Evolutionary conservation across 2,329 filamentous ascomycete species (phyloP), one percentile per base, ranked within the genome.

Genomic region (Epichloe sylvatica): DNA sequence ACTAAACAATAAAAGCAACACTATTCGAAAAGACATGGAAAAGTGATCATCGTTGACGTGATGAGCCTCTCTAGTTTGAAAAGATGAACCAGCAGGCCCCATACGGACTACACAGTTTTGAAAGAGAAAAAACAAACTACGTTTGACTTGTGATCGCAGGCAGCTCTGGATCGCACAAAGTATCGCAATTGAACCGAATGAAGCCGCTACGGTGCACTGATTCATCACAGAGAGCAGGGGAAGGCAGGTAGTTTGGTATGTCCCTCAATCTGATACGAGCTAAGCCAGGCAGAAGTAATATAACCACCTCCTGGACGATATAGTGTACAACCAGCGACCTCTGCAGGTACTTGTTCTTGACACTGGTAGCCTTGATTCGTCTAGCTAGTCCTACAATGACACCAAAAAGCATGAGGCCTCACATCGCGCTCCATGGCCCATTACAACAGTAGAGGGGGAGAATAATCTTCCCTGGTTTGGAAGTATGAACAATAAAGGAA

Each of bases 401-500:
- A 49, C 21, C 50, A 52, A 50, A 53, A 54, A 52, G 46, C 51
- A 51, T 49, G 50, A 46, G 44, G 37, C 39, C 47, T 30, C 35
- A n/a, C 36, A 49, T 43, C 43, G 43, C 52, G 51, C 54, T 51
- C 39, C 34, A 45, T 44, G 37, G 48, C 50, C 40, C 54, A 51
- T 53, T 53, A 55, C 47, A 52, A 51, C 45, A 54, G 49, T 35
- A 51, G 37, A 39, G 41, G 47, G 49, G 48, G 44, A 21, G 49
- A 11, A 23, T 21, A 40, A 35, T 33, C 21, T 45, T 49, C 47
- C 46, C 39, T 51, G 45, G 30, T 23, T 42, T 45, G 47, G 49
- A 49, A 54, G 52, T 55, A 57, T 53, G 50, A 54, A 59, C 49
- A 54, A 34, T 36, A 52, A 55, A 52, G 51, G 48, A 47, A 52